Conservation (phyloP, 768 basidiomycete species). For the Sarcomyxa edulis region DNA sequence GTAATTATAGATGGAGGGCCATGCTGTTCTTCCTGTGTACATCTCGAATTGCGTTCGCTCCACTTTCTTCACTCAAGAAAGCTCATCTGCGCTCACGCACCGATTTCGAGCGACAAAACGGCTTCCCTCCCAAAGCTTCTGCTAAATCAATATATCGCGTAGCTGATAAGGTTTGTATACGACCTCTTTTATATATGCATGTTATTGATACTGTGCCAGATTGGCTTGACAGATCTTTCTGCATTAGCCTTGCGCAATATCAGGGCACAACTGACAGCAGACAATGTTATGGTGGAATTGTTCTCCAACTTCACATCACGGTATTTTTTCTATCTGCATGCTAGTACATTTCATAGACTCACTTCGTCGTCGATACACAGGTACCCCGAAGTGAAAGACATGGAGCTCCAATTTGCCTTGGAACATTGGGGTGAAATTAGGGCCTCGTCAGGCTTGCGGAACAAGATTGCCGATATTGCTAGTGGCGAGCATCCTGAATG, state of each 20-base stretch:
- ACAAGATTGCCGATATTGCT: background rate
- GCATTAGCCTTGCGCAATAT: conserved; percentile 1
- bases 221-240: background rate
- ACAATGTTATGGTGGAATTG: conserved; percentile 1
- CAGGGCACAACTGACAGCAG: conserved; percentile 1
- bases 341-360: too few relatives aligned
- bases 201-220: conserved; percentile 1
- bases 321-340: too few relatives aligned
- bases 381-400: background rate
- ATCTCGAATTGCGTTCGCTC: conserved; percentile 6
- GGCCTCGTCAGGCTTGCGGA: background rate
- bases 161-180: conserved; percentile 7
- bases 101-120: background rate
- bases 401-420: background rate
- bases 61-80: background rate
- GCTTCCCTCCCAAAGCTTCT: conserved; percentile 5
- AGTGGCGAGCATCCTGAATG: conserved; percentile 2
- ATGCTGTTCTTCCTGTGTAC: conserved; percentile 9
- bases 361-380: too few relatives aligned
- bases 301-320: conserved; percentile 4
- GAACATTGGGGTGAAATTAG: conserved; percentile 5
- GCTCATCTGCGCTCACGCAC: conserved; percentile 4
- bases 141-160: conserved; percentile 9
- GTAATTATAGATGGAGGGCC: conserved; percentile 9
- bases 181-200: background rate